phyloP scores from a whole-genome alignment of 768 basidiomycete genomes.

The Cyclocybe aegerita region DNA sequence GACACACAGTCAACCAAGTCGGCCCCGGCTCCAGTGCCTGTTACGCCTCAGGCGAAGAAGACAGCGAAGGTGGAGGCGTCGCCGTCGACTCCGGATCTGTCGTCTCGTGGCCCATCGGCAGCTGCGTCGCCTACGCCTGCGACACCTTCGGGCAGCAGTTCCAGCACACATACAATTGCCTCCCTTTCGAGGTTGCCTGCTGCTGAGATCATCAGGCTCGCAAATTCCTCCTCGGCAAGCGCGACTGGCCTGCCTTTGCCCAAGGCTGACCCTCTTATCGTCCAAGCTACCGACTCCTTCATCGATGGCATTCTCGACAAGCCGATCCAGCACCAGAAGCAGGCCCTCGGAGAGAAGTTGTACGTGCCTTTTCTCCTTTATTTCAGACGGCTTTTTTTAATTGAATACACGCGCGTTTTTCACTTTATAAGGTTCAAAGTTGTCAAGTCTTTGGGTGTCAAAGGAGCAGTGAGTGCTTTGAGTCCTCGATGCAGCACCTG shows the following conservation, averaged over 20 bases:
- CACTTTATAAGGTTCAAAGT: conserved; percentile 40
- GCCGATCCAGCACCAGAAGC: conserved; percentile 65
- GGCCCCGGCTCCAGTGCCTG: conserved; percentile 35
- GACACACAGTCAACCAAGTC: conserved; percentile 23
- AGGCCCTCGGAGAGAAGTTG: conserved; percentile 78
- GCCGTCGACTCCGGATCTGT: conserved; percentile 76
- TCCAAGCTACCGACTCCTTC: conserved; percentile 72
- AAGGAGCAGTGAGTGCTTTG: conserved; percentile 59
- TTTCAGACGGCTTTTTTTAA: background rate
- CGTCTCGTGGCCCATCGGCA: conserved; percentile 72
- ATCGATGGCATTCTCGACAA: conserved; percentile 61
- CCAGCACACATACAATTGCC: conserved; percentile 57
- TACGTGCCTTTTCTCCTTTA: conserved; percentile 31
- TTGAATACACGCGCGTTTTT: background rate
- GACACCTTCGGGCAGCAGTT: conserved; percentile 10
- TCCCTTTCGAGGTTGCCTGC: conserved; percentile 76
- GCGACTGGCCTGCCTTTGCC: conserved; percentile 56
- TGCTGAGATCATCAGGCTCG: conserved; percentile 69
- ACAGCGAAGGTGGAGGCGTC: conserved; percentile 42
- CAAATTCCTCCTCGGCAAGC: conserved; percentile 38
- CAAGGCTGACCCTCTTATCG: conserved; percentile 68
- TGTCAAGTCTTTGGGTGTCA: conserved; percentile 81
- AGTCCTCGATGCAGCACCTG: background rate
- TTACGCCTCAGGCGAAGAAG: conserved; percentile 69
- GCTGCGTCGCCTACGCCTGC: conserved; percentile 58